Evolutionary conservation across 2,329 filamentous ascomycete genomes (phyloP).

Genomic region (Penicillium expansum): DNA sequence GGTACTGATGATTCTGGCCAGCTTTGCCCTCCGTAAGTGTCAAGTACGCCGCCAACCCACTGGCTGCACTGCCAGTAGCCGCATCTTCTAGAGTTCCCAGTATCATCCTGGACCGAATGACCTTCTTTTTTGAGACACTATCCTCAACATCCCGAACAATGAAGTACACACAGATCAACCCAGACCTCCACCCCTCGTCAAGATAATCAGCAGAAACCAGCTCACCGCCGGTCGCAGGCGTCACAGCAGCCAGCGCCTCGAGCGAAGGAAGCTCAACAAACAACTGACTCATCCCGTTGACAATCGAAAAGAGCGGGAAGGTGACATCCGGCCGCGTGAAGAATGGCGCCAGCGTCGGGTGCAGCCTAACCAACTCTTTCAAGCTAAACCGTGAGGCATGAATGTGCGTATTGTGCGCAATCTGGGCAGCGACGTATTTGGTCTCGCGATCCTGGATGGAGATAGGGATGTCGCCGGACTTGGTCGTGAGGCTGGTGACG

Average conservation of each 20-base stretch:
- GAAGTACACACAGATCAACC: constrained; percentile 34
- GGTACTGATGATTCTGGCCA: constrained; percentile 41
- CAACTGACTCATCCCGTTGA: constrained; percentile 55
- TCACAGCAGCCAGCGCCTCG: constrained; percentile 52
- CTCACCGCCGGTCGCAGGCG: constrained; percentile 25
- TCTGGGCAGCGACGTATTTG: constrained; percentile 28
- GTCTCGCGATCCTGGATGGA: constrained; percentile 12
- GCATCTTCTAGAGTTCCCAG: constrained; percentile 32
- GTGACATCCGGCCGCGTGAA: constrained; percentile 5
- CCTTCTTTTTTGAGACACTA: constrained; percentile 49
- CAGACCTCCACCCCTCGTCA: constrained; percentile 35
- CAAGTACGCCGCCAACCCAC: constrained; percentile 56
- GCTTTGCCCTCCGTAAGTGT: constrained; percentile 43
- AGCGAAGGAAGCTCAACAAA: constrained; percentile 61
- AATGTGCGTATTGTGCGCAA: constrained; percentile 39
- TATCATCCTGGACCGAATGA: constrained; percentile 35
- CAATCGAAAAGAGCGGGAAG: constrained; percentile 39
- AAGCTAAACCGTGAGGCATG: constrained; percentile 30
- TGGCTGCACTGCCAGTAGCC: constrained; percentile 58
- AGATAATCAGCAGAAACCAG: constrained; percentile 25
- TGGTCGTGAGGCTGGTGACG: constrained; percentile 49
- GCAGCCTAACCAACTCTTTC: constrained; percentile 25
- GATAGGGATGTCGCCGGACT: constrained; percentile 57
- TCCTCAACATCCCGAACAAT: constrained; percentile 51
- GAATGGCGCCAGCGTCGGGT: constrained; percentile 28